Evolutionary conservation across 805 yeast genomes (phyloP), one percentile per base, ranked within the genome.

Genomic region (Candida ulmi): DNA sequence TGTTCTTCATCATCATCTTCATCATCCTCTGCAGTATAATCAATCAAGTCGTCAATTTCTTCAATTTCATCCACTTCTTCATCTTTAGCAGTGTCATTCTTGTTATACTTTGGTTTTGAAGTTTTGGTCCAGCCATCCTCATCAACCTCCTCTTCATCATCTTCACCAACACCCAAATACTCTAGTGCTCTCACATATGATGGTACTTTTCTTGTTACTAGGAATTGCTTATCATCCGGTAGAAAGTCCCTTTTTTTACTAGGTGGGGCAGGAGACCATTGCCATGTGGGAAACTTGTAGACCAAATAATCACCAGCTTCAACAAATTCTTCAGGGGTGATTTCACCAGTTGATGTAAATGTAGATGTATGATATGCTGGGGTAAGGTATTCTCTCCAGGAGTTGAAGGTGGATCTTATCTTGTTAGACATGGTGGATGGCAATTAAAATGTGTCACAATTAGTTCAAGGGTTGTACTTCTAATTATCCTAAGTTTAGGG

Each of bases 251-350:
- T 75, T 35, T 58, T 65, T 48, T 70, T 73, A 8, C 72, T 65
- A 12, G 68, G 61, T 13, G 83, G 74, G 1, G 83, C 79, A 3
- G 76, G 66, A 2, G 77, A 66, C 99, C 99, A 93, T 45, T 80
- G 78, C 99, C 99, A 93, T 1, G 98, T 93, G 2, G 99, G 98
- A 59, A 93, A 93, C 68, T 83, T 86, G 61, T 79, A 81, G 25
- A 82, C 90, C 42, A 93, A 66, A 61, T 88, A 93, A 60, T 93
- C 97, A 17, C 99, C 99, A 3, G 99, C 97, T 40, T 68, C 69
- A 9, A 88, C 91, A 63, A 93, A 93, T 60, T 93, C 99, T 39
- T 87, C 95, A 1, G 99, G 99, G 1, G 96, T 86, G 37, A 93
- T 81, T 58, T 91, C 93, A 4, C 99, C 99, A 0, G 96, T 85